A percentile compares a stretch with the other conserved stretches of the same genome.
phyloP scores from a whole-genome alignment of 2,329 filamentous ascomycete species.

The Talaromyces sp. region DNA sequence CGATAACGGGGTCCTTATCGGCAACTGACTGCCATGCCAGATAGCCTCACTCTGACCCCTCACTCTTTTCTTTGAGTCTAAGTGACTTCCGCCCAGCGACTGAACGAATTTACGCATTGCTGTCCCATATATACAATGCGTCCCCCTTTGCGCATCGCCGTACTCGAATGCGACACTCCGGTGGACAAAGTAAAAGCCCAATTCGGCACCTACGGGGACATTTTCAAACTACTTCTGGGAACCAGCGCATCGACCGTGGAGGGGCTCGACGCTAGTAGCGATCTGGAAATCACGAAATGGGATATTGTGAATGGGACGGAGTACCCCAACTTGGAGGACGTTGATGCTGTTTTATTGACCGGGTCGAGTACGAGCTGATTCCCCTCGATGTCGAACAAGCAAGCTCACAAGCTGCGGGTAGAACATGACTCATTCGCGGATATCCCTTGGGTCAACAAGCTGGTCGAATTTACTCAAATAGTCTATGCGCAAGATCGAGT shows the following conservation, averaged over 20 bases:
- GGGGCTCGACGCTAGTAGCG: slow-evolving; percentile 27
- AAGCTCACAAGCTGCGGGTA: slow-evolving; percentile 26
- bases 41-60: too few species aligned
- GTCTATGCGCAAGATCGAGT: slow-evolving; percentile 61
- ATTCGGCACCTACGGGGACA: slow-evolving; percentile 69
- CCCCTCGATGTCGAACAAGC: neutral
- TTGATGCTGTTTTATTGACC: slow-evolving; percentile 80
- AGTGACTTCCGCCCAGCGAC: too few species aligned
- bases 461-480: slow-evolving; percentile 64
- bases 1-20: neutral
- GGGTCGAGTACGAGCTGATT: slow-evolving; percentile 58
- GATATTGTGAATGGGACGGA: slow-evolving; percentile 64
- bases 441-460: slow-evolving; percentile 69
- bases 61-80: too few species aligned
- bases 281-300: slow-evolving; percentile 61
- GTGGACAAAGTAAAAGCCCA: slow-evolving; percentile 59
- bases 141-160: slow-evolving; percentile 67
- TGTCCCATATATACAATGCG: slow-evolving; percentile 27
- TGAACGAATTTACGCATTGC: neutral
- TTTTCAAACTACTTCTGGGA: slow-evolving; percentile 61
- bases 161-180: slow-evolving; percentile 84
- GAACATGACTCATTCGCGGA: slow-evolving; percentile 71
- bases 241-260: slow-evolving; percentile 50
- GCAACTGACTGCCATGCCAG: neutral
- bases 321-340: slow-evolving; percentile 68